Conservation (phyloP, 495 filamentous ascomycete species). For the Lasiosphaeris hirsuta region DNA sequence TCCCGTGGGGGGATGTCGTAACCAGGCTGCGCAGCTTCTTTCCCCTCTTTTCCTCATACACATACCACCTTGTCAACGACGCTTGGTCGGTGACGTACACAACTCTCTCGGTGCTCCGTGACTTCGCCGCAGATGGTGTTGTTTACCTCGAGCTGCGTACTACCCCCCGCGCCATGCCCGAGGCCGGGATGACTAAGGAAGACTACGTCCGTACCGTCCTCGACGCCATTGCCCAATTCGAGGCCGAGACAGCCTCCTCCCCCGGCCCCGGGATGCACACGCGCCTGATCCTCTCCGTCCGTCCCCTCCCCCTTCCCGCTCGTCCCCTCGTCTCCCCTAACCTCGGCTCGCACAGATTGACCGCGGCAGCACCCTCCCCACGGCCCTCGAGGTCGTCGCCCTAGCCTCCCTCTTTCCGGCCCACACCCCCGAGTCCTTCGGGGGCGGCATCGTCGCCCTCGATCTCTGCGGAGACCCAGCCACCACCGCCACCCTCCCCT, state of each 20-base stretch:
- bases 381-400: constrained; percentile 59
- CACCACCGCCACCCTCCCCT: constrained; percentile 53
- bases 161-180: constrained; percentile 63
- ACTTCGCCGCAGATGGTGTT: constrained; percentile 70
- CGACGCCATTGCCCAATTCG: constrained; percentile 51
- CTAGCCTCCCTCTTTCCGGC: constrained; percentile 55
- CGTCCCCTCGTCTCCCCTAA: background rate
- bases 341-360: constrained; percentile 46
- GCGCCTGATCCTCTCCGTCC: constrained; percentile 63
- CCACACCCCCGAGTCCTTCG: constrained; percentile 3
- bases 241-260: constrained; percentile 14
- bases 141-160: constrained; percentile 80
- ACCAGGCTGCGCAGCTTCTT: constrained; percentile 59
- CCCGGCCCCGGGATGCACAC: constrained; percentile 42
- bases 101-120: constrained; percentile 64
- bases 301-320: background rate
- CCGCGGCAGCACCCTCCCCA: constrained; percentile 53
- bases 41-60: constrained; percentile 72
- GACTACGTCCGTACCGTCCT: constrained; percentile 67
- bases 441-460: constrained; percentile 61
- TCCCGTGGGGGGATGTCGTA: constrained; percentile 38
- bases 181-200: constrained; percentile 51
- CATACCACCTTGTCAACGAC: constrained; percentile 68
- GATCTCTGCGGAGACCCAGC: constrained; percentile 84
- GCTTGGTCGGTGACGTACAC: constrained; percentile 54